Base-by-base conservation (phyloP, 1,284 basidiomycete species). In the Boletus smithii region DNA sequence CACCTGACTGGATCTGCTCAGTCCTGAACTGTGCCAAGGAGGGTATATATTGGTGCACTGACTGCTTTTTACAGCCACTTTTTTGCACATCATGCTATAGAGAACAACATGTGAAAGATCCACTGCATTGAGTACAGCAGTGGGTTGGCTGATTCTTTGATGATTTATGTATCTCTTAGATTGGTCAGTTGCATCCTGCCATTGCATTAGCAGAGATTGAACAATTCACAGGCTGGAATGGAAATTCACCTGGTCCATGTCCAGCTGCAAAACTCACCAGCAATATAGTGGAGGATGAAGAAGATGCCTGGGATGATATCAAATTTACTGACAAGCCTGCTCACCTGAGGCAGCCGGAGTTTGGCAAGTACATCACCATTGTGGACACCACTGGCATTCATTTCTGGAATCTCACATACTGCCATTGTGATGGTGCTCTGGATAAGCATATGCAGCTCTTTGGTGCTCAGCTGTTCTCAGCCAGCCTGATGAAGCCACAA, bases 401-500 rank as follows among this genome's bases (percentile, higher is more conserved):
- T 6, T 42, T 42, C 10, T 13, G 13, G 2, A 18, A 3, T 0
- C 8, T 38, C 1, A 10, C n/a, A 1, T 42, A 33, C 6, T 42
- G 41, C 8, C 3, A 16, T 17, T 42, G 41, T 6, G 1, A 22
- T 5, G 6, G n/a, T 8, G 20, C 35, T 6, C 34, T 16, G 10
- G 16, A 5, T 5, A 13, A 22, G 10, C n/a, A 16, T 16, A 4
- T 26, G 0, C 22, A 33, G 11, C 23, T 32, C 0, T 33, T 33
- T 3, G 2, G 3, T 2, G 22, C 41, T 8, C 13, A 18, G 4
- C 22, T 42, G 5, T 42, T 33, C 3, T 0, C 31, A 1, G 22
- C 22, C 1, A 42, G 10, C 6, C 10, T 8, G 0, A 13, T 8
- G 0, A 1, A 18, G 1, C 23, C 23, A 1, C 10, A 18, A 1